Base-by-base conservation (phyloP, 2,329 filamentous ascomycete genomes). In the Fusarium zealandicum region DNA sequence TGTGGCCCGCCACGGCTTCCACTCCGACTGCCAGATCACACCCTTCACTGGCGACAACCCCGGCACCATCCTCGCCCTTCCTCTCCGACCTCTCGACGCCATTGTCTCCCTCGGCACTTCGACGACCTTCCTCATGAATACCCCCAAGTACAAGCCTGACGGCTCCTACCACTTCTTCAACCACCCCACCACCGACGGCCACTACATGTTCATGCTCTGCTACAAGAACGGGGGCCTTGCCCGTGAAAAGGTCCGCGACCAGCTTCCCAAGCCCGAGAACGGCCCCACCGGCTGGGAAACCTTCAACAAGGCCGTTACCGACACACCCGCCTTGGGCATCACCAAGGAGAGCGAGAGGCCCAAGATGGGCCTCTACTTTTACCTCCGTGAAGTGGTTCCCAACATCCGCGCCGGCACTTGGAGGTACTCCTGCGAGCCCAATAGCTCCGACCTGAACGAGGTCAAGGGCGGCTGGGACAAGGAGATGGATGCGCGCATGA, bases 191-290 rank as follows among this genome's bases (percentile, higher is more conserved):
- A 96, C 92, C 1, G 79, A 87, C 0, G 92, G 90, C 1, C 84
- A 97, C 55, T 97, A 96, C 82, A 98, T 99, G 95, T 98, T 99
- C 76, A 99, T 99, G 95, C 86, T 99, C 30, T 99, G 95, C 82
- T 99, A 98, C 81, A 98, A 98, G 77, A 99, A 99, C 76, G 95
- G 95, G 64, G 92, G 92, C 2, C 85, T 98, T 1, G 93, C 95
- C 2, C 89, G 95, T 37, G 95, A 99, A 72, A 87, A 90, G 67
- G 85, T 98, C 58, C 89, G 95, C 48, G 92, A 99, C 70, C 81
- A 84, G 0, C 84, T 98, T 45, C 89, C 92, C 33, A 73, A 77
- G 17, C 75, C 76, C 20, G 72, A 78, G 9, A 49, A 55, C 20
- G 71, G 74, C 25, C 63, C 74, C 5, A 80, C 88, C 50, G 78